These are phyloP conservation scores for Botrytis byssoidea DNA, from an alignment of 2,329 filamentous ascomycete genomes.

Conservation along the genomic window DNA sequence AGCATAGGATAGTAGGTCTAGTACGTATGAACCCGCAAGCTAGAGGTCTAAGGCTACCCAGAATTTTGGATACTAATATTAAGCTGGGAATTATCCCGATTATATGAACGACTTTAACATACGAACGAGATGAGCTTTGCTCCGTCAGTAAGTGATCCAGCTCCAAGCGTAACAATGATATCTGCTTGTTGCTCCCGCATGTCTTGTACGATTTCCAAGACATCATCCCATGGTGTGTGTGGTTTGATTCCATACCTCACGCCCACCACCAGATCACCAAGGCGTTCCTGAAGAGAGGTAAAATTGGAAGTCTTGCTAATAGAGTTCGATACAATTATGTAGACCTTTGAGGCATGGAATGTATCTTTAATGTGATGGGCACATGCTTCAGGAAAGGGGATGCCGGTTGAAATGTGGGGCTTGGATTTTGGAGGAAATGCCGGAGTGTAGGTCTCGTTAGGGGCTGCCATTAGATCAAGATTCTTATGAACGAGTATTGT, in stretches of 20 bases:
- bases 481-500: not conserved
- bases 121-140: constrained; percentile 38
- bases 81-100: not conserved
- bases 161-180: constrained; percentile 39
- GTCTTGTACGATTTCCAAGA: constrained; percentile 37
- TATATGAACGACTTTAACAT: constrained; percentile 18
- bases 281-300: constrained; percentile 29
- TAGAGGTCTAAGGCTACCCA: not conserved
- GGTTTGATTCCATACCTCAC: constrained; percentile 38
- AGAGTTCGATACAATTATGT: constrained; percentile 39
- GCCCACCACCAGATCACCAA: constrained; percentile 35
- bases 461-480: not conserved
- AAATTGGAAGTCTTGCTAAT: constrained; percentile 39
- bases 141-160: constrained; percentile 39
- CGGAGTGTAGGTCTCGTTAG: constrained; percentile 55
- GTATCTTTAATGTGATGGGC: constrained; percentile 36
- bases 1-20: not conserved
- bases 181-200: constrained; percentile 32
- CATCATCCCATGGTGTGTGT: constrained; percentile 39
- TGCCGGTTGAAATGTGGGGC: constrained; percentile 23
- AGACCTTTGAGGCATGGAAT: constrained; percentile 34
- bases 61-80: not conserved
- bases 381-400: constrained; percentile 24
- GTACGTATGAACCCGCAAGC: not conserved
- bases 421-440: constrained; percentile 22